phyloP scores from a whole-genome alignment of 2,329 filamentous ascomycete species.

The Aspergillus terreus region DNA sequence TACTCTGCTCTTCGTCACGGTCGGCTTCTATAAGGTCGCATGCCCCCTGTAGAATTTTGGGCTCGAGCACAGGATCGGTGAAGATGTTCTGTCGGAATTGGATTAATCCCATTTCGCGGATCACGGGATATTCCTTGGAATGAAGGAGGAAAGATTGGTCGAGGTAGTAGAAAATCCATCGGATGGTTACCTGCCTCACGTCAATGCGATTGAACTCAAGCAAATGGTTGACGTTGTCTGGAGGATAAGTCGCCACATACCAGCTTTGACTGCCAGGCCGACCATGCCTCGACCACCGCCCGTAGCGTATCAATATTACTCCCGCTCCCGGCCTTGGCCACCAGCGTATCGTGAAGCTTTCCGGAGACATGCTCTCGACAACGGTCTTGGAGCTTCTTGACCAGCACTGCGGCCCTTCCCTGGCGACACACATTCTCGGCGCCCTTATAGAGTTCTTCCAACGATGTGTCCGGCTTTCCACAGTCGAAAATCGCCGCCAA shows the following conservation, averaged over 20 bases:
- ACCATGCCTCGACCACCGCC: slow-evolving; percentile 63
- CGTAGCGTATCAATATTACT: slow-evolving; percentile 64
- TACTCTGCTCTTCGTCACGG: slow-evolving; percentile 52
- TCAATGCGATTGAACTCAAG: not conserved
- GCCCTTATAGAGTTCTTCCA: slow-evolving; percentile 84
- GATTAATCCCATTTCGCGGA: slow-evolving; percentile 75
- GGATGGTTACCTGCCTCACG: slow-evolving; percentile 61
- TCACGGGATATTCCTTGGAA: slow-evolving; percentile 63
- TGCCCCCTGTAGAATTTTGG: slow-evolving; percentile 62
- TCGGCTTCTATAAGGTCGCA: slow-evolving; percentile 74
- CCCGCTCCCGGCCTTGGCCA: slow-evolving; percentile 51
- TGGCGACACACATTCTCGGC: slow-evolving; percentile 89
- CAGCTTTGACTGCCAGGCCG: slow-evolving; percentile 72
- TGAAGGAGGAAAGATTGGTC: slow-evolving; percentile 84
- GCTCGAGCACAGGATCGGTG: slow-evolving; percentile 49
- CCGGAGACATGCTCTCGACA: slow-evolving; percentile 62
- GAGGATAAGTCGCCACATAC: slow-evolving; percentile 44
- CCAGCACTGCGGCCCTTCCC: slow-evolving; percentile 66
- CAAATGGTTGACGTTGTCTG: not conserved
- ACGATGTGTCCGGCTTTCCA: slow-evolving; percentile 62
- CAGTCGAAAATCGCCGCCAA: slow-evolving; percentile 69
- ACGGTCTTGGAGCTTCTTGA: slow-evolving; percentile 60
- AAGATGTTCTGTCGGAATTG: slow-evolving; percentile 68
- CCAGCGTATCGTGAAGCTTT: slow-evolving; percentile 56
- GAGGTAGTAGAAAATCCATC: slow-evolving; percentile 89